Conservation (phyloP, 1,284 basidiomycete species). For the Meira miltonrushii region DNA sequence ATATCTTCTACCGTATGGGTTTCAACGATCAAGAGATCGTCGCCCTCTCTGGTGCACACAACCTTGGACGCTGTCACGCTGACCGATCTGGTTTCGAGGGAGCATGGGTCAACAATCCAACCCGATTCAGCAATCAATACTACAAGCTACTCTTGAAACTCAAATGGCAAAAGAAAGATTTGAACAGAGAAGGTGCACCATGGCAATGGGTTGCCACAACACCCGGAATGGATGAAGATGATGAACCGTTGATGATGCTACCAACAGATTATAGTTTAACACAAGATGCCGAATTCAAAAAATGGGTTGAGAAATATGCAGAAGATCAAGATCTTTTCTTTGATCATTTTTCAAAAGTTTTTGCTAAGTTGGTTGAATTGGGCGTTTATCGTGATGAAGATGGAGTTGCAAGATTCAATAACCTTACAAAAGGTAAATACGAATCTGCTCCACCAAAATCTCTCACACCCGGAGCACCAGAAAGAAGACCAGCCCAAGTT, state of each 20-base stretch:
- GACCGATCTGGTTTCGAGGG: constrained; percentile 49
- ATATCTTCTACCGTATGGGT: constrained; percentile 59
- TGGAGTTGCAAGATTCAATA: constrained; percentile 45
- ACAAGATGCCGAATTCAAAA: constrained; percentile 45
- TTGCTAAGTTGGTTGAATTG: constrained; percentile 52
- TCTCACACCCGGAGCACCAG: constrained; percentile 18
- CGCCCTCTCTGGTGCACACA: constrained; percentile 59
- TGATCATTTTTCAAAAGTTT: constrained; percentile 57
- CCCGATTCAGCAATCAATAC: constrained; percentile 47
- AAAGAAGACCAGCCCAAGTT: too few species aligned
- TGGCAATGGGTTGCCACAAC: constrained; percentile 47
- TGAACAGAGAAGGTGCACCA: constrained; percentile 12
- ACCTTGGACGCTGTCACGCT: constrained; percentile 54
- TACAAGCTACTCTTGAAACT: constrained; percentile 55
- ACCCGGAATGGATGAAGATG: constrained; percentile 49
- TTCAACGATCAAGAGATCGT: constrained; percentile 60
- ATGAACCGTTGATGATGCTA: constrained; percentile 59
- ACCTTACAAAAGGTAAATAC: constrained; percentile 41
- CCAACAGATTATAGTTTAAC: constrained; percentile 53
- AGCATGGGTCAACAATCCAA: constrained; percentile 50
- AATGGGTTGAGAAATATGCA: constrained; percentile 55
- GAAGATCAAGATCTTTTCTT: constrained; percentile 59
- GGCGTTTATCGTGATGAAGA: constrained; percentile 50
- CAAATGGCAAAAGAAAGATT: constrained; percentile 56
- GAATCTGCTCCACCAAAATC: constrained; percentile 47